These are phyloP conservation scores for Albugo candida DNA, from an alignment of 352 stramenopile species.

Conservation along the genomic window DNA sequence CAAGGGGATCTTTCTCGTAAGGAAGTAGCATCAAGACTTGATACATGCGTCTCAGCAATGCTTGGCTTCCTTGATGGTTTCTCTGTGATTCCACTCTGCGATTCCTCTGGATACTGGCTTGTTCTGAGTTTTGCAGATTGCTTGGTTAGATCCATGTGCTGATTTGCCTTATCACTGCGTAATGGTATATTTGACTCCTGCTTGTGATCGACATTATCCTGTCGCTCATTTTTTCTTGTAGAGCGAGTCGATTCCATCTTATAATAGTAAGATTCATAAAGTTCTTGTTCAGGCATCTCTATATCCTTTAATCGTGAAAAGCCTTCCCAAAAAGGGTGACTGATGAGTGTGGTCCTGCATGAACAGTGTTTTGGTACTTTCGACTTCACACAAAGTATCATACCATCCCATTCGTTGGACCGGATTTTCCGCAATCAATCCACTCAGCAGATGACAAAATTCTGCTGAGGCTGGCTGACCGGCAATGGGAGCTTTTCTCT, in stretches of 20 bases:
- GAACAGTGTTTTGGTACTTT: slow-evolving; percentile 4
- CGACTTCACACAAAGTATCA: neutral
- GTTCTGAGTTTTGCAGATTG: too few relatives aligned
- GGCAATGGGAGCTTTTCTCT: slow-evolving; percentile 19
- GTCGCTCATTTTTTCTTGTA: neutral
- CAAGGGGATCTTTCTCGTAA: too few relatives aligned
- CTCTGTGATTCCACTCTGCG: too few relatives aligned
- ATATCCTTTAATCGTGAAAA: slow-evolving; percentile 12
- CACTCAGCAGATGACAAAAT: slow-evolving; percentile 36
- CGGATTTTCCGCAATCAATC: slow-evolving; percentile 49
- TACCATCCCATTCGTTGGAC: slow-evolving; percentile 59
- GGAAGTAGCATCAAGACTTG: too few relatives aligned
- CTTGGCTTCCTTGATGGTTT: too few relatives aligned
- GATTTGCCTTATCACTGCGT: too few relatives aligned
- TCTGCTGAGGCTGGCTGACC: slow-evolving; percentile 27
- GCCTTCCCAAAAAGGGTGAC: slow-evolving; percentile 46
- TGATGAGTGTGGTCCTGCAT: slow-evolving; percentile 33
- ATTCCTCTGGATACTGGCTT: too few relatives aligned
- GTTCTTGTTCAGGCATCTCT: slow-evolving; percentile 32
- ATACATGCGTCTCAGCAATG: too few relatives aligned
- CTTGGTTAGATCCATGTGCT: too few relatives aligned
- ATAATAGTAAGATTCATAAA: slow-evolving; percentile 19
- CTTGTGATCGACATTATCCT: too few relatives aligned
- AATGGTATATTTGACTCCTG: too few relatives aligned
- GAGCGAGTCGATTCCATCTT: neutral